Conservation (phyloP, 441 rosid genomes). For the Euphorbia corollata region DNA sequence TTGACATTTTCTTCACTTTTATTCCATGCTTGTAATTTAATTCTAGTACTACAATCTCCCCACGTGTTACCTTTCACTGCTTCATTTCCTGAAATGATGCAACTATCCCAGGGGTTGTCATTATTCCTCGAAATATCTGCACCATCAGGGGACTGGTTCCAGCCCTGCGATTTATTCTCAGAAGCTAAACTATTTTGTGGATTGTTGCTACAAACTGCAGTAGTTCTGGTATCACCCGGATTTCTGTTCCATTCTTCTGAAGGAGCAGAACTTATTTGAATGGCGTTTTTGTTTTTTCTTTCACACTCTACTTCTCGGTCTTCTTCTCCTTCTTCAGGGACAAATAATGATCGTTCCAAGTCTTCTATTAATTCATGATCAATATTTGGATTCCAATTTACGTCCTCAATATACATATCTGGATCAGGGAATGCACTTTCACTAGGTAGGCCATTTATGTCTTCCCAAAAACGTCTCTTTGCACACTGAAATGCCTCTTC, state of each 20-base stretch:
- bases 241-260: constrained; percentile 26
- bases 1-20: constrained; percentile 7
- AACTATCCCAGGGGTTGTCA: constrained; percentile 41
- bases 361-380: constrained; percentile 57
- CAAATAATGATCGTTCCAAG: constrained; percentile 46
- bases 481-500: constrained; percentile 65
- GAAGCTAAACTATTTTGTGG: constrained; percentile 13
- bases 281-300: constrained; percentile 21
- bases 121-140: constrained; percentile 15
- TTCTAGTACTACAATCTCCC: constrained; percentile 30
- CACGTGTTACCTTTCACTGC: constrained; percentile 23
- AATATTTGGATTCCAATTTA: constrained; percentile 59
- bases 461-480: constrained; percentile 58
- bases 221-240: constrained; percentile 26
- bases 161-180: constrained; percentile 19
- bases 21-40: constrained; percentile 28
- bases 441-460: constrained; percentile 39
- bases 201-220: constrained; percentile 31
- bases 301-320: constrained; percentile 22
- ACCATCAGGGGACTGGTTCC: constrained; percentile 23
- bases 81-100: constrained; percentile 26
- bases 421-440: constrained; percentile 55
- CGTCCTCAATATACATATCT: constrained; percentile 42
- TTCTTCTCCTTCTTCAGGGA: constrained; percentile 37
- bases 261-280: constrained; percentile 18